Conservation (phyloP, 257 asterid species). For the Nicotiana noctiflora region DNA sequence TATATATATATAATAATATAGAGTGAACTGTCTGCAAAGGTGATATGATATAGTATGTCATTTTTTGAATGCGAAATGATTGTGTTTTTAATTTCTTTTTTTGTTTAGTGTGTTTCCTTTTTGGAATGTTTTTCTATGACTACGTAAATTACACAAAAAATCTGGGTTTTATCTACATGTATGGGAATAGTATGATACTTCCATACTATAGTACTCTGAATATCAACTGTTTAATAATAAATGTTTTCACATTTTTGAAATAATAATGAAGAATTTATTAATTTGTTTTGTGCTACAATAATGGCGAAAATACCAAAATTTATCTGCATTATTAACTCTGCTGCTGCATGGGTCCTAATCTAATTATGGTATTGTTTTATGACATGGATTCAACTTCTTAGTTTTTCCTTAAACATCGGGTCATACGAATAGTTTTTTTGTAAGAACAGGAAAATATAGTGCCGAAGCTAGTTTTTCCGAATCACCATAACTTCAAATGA, state of each 20-base stretch:
- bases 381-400: background rate
- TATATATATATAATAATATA: too few relatives aligned
- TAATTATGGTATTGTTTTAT: too few relatives aligned
- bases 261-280: background rate
- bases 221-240: background rate
- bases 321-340: constrained; percentile 21
- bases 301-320: constrained; percentile 21
- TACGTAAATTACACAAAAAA: background rate
- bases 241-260: background rate
- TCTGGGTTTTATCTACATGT: background rate
- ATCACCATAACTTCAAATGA: background rate
- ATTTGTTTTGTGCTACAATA: background rate
- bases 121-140: background rate
- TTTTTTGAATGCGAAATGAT: background rate
- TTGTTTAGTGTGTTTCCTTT: background rate
- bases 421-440: background rate
- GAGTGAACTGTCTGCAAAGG: background rate
- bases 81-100: background rate
- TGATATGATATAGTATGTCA: background rate
- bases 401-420: background rate
- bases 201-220: background rate
- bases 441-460: background rate
- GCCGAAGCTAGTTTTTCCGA: background rate
- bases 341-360: background rate
- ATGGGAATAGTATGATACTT: background rate